Evolutionary conservation across 2,329 filamentous ascomycete genomes (phyloP), one percentile per base, ranked within the genome.

Genomic region (Diaporthe destruens): DNA sequence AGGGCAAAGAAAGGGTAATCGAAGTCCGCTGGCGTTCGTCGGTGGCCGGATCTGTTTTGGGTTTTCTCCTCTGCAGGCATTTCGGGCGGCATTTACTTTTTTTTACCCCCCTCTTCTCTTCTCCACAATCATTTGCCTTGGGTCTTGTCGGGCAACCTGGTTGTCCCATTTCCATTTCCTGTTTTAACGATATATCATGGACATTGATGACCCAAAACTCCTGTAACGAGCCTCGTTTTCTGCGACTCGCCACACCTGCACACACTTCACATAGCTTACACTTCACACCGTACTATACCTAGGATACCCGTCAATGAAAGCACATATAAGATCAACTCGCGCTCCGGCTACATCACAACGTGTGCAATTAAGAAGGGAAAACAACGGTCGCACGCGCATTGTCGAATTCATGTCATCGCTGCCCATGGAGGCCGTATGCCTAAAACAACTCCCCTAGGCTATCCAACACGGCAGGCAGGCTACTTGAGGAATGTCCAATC

Each of bases 121-220:
- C 57, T 53, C 54, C 57, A 66, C 34, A 44, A 53, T 59, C 44
- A 44, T 74, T 69, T 44, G 32, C 6, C 8, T 69, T 36, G 32
- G 61, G 54, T 57, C 55, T 56, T 25, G 14, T 49, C 56, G 42
- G 42, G 18, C 44, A 67, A 61, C 34, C 61, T 68, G 6, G 23
- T 56, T 42, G 68, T 54, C 54, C 18, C 23, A 71, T 44, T 44
- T 56, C 44, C 54, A 54, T 18, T 42, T 23, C 61, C 55, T 65
- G 16, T 54, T 54, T 71, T 75, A 23, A 75, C 71, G 74, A 75
- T 75, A 75, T 75, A 75, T 71, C 71, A 75, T 56, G 73, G 69
- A 69, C 63, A 51, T 54, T 65, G 55, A 71, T 54, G 54, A 71
- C 61, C 47, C 61, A 53, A 51, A 51, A 39, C 29, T 75, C 66